Base-by-base conservation (phyloP, 2,329 filamentous ascomycete genomes). In the Aspergillus fischeri region DNA sequence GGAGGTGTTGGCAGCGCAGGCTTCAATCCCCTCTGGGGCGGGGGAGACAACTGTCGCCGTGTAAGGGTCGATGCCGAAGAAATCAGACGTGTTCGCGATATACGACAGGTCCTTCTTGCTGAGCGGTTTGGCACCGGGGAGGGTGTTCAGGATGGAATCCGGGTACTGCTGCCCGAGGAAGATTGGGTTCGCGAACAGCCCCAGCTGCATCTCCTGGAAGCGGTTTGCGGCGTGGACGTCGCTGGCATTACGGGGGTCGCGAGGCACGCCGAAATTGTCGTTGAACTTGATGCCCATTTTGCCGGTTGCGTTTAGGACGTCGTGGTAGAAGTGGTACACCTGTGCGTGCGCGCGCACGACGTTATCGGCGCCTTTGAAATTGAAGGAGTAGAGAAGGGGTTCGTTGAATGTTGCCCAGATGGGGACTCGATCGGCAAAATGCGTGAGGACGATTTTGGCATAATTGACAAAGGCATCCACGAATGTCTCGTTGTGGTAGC, bases 1-100 rank as follows among this genome's bases (percentile, higher is more conserved):
- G 5, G 65, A 62, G 1, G 68, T 62, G 63, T 85, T 80, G 6
- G 71, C 59, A 1, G 79, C 75, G 62, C 83, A 86, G 4, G 75
- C 74, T 0, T 73, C 69, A 49, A 83, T 76, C 1, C 80, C 81
- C 8, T 70, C 71, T 4, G 69, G 65, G 0, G 81, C 79, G 0
- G 79, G 75, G 1, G 78, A 76, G n/a, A 84, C 78, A 0, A 83
- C 78, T 0, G 79, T 81, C 0, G 81, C 79, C 0, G 81, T 84
- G 70, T 86, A 86, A 0, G 82, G 80, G 60, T 86, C 83, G 41
- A 86, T 78, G 6, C 78, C 81, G 42, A 83, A 76, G 55, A 85
- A 81, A 66, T 86, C 84, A 3, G 79, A 76, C 0, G 81, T 83
- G 6, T 78, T 76, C 21, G 76, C 74, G 29, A 84, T 78, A 50